Base-by-base conservation (phyloP, 2,329 filamentous ascomycete species). In the Fusarium odoratissimum region DNA sequence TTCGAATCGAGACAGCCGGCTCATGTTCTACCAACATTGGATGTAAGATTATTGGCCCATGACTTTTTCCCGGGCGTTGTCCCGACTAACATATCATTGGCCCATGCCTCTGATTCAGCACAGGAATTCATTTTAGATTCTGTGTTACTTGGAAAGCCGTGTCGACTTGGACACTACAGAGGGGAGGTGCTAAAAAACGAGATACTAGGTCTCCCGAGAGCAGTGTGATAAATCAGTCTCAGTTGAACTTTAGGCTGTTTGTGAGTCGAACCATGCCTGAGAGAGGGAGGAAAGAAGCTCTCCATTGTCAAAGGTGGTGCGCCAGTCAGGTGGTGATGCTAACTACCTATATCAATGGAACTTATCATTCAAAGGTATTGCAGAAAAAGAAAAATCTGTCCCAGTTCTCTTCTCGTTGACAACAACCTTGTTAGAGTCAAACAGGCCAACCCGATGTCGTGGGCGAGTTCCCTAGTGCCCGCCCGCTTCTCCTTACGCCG, bases 391-490 rank as follows among this genome's bases (percentile, higher is more conserved):
- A 49, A 33, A 33, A 31, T 17, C 12, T 25, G 33, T 33, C 30
- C 45, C 28, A 23, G 30, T 42, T 63, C 40, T 62, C 31, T 30
- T 40, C 30, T 69, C 35, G 30, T 38, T 46, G 38, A 40, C 40
- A 41, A 56, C 58, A 51, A 52, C 44, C 56, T 56, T 51, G 38
- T 51, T 62, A 33, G 11, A 23, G n/a, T 23, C 30, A 41, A 48
- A 60, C 61, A 65, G 14, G 25, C 44, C 54, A 72, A 66, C 75
- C 75, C 75, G 63, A 73, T 64, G 71, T 65, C 54, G 51, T 74
- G 73, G 75, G 41, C 59, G 68, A 67, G 61, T 75, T 76, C 54
- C 71, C 69, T 77, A 77, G 75, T 76, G 75, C 71, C 75, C 75
- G 75, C 66, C 56, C 46, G 35, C 62, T 73, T 62, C 59, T 75